Percentiles rank a stretch among this genome's conserved stretches.
Conservation (phyloP, 169 alveolate species). For the Cryptosporidium parvum region DNA sequence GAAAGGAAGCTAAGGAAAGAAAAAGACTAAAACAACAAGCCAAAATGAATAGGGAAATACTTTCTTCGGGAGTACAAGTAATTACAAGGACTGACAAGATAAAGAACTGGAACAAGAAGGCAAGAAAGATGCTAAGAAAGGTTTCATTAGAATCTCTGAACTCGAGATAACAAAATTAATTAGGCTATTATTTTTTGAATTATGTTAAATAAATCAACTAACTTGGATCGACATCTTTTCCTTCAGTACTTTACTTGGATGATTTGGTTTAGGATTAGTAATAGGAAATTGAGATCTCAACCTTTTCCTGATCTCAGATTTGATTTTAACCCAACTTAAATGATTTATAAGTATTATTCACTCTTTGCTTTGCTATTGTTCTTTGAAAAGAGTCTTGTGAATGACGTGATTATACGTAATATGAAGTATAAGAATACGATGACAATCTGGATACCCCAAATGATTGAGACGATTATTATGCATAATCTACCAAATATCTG, state of each 20-base stretch:
- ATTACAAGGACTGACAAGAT: conserved; percentile 65
- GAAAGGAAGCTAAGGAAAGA: conserved; percentile 37
- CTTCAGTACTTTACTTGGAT: background rate
- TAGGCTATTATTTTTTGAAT: background rate
- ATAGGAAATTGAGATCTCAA: background rate
- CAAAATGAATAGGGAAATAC: conserved; percentile 25
- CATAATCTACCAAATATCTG: conserved; percentile 10
- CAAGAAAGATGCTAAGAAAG: conserved; percentile 62
- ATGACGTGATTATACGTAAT: background rate
- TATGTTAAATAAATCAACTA: background rate
- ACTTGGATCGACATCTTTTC: background rate
- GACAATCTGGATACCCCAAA: conserved; percentile 14
- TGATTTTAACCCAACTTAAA: background rate
- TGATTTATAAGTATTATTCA: background rate
- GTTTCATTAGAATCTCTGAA: conserved; percentile 57
- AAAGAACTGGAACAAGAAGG: conserved; percentile 67
- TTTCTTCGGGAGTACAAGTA: conserved; percentile 67
- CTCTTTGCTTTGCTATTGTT: background rate
- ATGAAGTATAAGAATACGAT: background rate
- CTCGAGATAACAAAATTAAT: background rate
- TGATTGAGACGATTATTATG: conserved; percentile 6
- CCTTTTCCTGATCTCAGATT: background rate
- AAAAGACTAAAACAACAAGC: conserved; percentile 24
- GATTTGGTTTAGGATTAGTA: background rate
- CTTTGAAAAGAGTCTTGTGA: background rate